A percentile compares a stretch with the other conserved stretches of the same genome.
Evolutionary conservation across 106 monocot genomes (phyloP).

Genomic region (Apostasia shenzhenica): DNA sequence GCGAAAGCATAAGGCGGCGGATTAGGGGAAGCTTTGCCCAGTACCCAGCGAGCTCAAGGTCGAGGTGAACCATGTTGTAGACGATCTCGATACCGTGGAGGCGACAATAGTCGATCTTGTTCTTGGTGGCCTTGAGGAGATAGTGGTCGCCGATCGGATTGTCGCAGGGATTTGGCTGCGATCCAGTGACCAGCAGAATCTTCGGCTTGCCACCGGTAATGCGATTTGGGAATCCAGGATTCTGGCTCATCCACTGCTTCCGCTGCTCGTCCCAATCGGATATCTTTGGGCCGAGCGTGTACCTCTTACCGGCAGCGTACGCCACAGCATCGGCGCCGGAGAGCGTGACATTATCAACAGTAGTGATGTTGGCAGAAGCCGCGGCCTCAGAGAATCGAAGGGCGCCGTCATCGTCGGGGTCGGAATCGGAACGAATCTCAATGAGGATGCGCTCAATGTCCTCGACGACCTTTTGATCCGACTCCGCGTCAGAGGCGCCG

Average conservation of each 20-base stretch:
- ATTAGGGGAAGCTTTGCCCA: slow-evolving; percentile 75
- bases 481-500: slow-evolving; percentile 10
- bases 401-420: slow-evolving; percentile 31
- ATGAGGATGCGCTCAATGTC: slow-evolving; percentile 76
- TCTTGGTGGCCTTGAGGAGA: slow-evolving; percentile 66
- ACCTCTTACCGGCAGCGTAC: slow-evolving; percentile 15
- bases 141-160: slow-evolving; percentile 78
- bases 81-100: slow-evolving; percentile 74
- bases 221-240: slow-evolving; percentile 42
- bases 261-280: slow-evolving; percentile 67
- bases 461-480: slow-evolving; percentile 44
- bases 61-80: slow-evolving; percentile 78
- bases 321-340: background rate
- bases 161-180: slow-evolving; percentile 67
- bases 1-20: slow-evolving; percentile 55
- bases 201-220: slow-evolving; percentile 23
- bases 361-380: background rate
- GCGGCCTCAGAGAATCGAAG: background rate
- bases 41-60: slow-evolving; percentile 57
- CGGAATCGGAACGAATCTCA: slow-evolving; percentile 79
- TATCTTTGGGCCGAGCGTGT: slow-evolving; percentile 60
- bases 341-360: background rate
- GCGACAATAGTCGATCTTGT: slow-evolving; percentile 85
- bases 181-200: slow-evolving; percentile 73
- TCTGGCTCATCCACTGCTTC: slow-evolving; percentile 31